Evolutionary conservation across 768 basidiomycete species (phyloP).

Genomic region (Rhizopogon sp.): DNA sequence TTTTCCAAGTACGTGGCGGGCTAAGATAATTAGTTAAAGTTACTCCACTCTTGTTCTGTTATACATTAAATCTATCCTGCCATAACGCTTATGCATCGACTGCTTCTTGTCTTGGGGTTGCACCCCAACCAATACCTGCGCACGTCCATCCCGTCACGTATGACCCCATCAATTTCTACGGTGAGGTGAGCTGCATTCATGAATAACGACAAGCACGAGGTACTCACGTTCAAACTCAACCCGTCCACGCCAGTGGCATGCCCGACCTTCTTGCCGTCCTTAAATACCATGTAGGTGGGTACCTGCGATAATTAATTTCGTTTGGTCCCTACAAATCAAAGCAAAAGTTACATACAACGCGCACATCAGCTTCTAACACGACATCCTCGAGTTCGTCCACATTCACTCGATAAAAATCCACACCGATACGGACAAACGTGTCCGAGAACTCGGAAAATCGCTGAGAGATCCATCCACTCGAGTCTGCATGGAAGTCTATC

Average conservation of each 20-base stretch:
- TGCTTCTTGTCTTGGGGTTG: neutral
- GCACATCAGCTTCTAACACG: slow-evolving; percentile 52
- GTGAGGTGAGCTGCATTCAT: neutral
- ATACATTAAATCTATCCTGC: neutral
- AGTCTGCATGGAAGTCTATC: slow-evolving; percentile 17
- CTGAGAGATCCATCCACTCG: slow-evolving; percentile 13
- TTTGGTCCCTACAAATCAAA: neutral
- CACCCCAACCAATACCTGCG: neutral
- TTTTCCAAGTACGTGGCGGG: too few relatives aligned
- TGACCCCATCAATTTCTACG: slow-evolving; percentile 17
- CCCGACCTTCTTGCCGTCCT: slow-evolving; percentile 23
- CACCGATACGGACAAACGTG: slow-evolving; percentile 20
- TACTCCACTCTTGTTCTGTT: neutral
- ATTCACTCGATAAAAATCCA: slow-evolving; percentile 72
- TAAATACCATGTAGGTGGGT: slow-evolving; percentile 25
- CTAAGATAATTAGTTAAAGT: too few relatives aligned
- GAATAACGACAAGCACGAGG: slow-evolving; percentile 5
- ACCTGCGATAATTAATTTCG: slow-evolving; percentile 7
- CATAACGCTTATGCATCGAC: neutral
- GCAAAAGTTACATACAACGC: slow-evolving; percentile 42
- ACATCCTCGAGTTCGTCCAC: slow-evolving; percentile 56
- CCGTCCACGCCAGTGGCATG: slow-evolving; percentile 20
- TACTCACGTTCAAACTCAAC: slow-evolving; percentile 19
- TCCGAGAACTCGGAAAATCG: slow-evolving; percentile 16
- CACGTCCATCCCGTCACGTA: slow-evolving; percentile 9